Evolutionary conservation across 192 early-diverging fungal species (phyloP).

Genomic region (Coemansia sp.): DNA sequence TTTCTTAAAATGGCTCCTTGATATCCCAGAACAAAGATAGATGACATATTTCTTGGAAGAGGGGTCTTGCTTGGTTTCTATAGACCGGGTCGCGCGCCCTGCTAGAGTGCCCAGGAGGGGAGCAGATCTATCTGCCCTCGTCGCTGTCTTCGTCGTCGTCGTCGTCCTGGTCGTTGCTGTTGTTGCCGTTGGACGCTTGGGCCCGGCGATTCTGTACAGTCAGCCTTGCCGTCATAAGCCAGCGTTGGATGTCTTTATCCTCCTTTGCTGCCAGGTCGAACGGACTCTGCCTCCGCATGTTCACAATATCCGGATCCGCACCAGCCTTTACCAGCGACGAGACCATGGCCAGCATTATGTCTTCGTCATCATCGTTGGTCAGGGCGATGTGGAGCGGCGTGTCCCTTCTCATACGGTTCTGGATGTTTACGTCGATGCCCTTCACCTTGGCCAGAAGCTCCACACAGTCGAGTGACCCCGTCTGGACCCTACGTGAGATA

Average conservation of each 20-base stretch:
- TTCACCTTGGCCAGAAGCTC: slow-evolving; percentile 50
- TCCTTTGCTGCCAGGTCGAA: slow-evolving; percentile 13
- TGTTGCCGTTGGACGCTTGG: background rate
- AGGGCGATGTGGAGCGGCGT: slow-evolving; percentile 70
- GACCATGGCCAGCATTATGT: slow-evolving; percentile 55
- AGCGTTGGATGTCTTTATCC: slow-evolving; percentile 21
- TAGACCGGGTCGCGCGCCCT: too few species aligned
- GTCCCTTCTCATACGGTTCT: slow-evolving; percentile 51
- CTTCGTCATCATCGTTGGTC: slow-evolving; percentile 49
- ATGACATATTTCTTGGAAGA: too few species aligned
- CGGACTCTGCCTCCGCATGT: slow-evolving; percentile 29
- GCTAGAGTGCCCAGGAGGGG: too few species aligned
- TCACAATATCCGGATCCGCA: slow-evolving; percentile 47
- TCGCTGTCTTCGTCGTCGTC: slow-evolving; percentile 16
- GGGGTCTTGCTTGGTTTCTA: too few species aligned
- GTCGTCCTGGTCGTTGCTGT: slow-evolving; percentile 1
- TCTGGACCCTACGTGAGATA: slow-evolving; percentile 38
- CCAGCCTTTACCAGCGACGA: slow-evolving; percentile 52
- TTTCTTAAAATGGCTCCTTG: background rate
- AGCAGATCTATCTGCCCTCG: slow-evolving; percentile 1
- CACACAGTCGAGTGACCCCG: slow-evolving; percentile 55
- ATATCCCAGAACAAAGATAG: background rate
- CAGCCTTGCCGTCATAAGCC: slow-evolving; percentile 28
- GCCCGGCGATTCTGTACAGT: slow-evolving; percentile 4
- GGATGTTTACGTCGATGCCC: slow-evolving; percentile 53